Base-by-base conservation (phyloP, 73 alveolate species). In the Paramecium pentaurelia region DNA sequence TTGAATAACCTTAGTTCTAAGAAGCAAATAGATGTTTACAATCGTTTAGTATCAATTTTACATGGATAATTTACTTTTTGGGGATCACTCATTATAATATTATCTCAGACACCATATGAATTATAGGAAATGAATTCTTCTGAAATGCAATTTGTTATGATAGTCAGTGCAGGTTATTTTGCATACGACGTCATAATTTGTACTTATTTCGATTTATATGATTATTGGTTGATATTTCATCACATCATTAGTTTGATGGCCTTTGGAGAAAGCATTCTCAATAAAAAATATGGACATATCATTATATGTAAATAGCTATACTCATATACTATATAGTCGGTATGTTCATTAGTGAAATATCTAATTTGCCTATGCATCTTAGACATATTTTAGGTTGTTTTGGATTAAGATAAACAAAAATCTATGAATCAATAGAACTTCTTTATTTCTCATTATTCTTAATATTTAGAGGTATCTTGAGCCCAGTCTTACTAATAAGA, bases 361-460 rank as follows among this genome's bases (percentile, higher is more conserved):
- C 91, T 25, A 80, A 80, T 80, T 27, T 80, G 20, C 91, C 91
- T 10, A 80, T 80, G 91, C 91, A 80, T 80, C 54, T 80, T 4
- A 22, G 91, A 18, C 18, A 80, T 27, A 20, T 80, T 9, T 11
- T 80, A 6, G 73, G 91, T 18, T 80, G 58, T 18, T 80, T 40
- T 28, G 91, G 91, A 25, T 40, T 25, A 45, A 22, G 49, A 44
- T 27, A 32, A 18, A 80, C 91, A 32, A 80, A 80, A 18, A 80
- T 47, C 6, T 80, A 80, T 80, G 91, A 80, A 80, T 45, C 47
- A 25, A 80, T 80, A 1, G 91, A 80, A 80, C 22, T 80, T 5
- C 28, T 80, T 4, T 80, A 80, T 27, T 80, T 80, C 32, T 42
- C 34, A 30, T 18, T 80, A 45, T 80, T 80, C n/a, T 32, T 80